These are phyloP conservation scores for Boletus smithii DNA, from an alignment of 1,284 basidiomycete genomes.

Conservation along the genomic window DNA sequence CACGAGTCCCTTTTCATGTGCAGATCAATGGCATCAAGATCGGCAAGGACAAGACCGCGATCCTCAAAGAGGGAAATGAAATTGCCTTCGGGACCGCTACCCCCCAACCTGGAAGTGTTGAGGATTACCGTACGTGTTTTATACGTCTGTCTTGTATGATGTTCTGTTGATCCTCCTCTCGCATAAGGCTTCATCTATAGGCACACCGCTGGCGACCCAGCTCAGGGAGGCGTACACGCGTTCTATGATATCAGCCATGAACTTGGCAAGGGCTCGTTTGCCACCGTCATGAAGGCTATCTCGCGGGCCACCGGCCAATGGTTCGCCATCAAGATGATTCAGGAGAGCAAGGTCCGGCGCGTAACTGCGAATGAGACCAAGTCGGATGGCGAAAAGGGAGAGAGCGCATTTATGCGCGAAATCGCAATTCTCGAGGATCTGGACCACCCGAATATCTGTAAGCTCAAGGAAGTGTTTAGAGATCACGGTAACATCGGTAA, in stretches of 20 bases:
- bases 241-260: constrained; percentile 63
- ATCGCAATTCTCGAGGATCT: constrained; percentile 75
- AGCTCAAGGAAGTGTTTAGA: constrained; percentile 74
- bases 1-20: neutral
- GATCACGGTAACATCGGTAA: constrained; percentile 68
- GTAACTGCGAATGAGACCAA: constrained; percentile 31
- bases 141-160: constrained; percentile 7
- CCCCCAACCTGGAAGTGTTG: constrained; percentile 37
- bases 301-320: constrained; percentile 55
- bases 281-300: constrained; percentile 71
- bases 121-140: constrained; percentile 39
- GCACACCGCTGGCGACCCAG: constrained; percentile 49
- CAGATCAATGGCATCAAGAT: constrained; percentile 74
- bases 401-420: constrained; percentile 61
- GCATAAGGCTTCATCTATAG: constrained; percentile 49
- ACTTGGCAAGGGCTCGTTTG: constrained; percentile 80
- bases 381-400: constrained; percentile 24
- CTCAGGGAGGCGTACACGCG: constrained; percentile 52
- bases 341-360: constrained; percentile 43
- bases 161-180: neutral
- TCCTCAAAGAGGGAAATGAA: constrained; percentile 78
- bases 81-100: constrained; percentile 69
- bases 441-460: constrained; percentile 79
- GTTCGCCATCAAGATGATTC: constrained; percentile 78
- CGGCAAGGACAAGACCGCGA: constrained; percentile 50